A percentile compares a stretch with the other conserved stretches of the same genome.
Evolutionary conservation across 164 flowering plant genomes (phyloP).

Genomic region (Platanus orientalis): DNA sequence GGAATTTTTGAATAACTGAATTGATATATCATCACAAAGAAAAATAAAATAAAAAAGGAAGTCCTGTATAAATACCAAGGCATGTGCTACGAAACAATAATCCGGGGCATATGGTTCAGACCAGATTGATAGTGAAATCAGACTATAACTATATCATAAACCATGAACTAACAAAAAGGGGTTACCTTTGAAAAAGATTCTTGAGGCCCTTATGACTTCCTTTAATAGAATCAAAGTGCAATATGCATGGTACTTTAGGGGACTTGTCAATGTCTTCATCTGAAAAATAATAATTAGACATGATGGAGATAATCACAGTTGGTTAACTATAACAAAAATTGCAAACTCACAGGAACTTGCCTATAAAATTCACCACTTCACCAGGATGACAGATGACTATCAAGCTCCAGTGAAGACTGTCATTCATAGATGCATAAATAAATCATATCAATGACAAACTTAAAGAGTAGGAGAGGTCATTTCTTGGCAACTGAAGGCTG

Average conservation of each 20-base stretch:
- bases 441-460: neutral
- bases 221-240: conserved; percentile 94
- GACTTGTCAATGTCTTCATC: conserved; percentile 43
- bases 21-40: too few relatives aligned
- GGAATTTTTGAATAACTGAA: too few relatives aligned
- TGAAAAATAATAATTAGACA: conserved; percentile 24
- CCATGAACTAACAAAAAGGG: neutral
- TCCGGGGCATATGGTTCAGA: neutral
- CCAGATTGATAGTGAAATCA: neutral
- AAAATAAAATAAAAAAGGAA: too few relatives aligned
- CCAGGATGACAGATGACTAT: conserved; percentile 89
- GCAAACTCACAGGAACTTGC: conserved; percentile 27
- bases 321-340: neutral
- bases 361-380: conserved; percentile 55
- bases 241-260: conserved; percentile 71
- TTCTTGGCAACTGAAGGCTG: conserved; percentile 3
- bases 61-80: too few relatives aligned
- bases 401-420: conserved; percentile 96
- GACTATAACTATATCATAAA: neutral
- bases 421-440: conserved; percentile 12
- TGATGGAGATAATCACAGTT: neutral
- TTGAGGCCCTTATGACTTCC: conserved; percentile 87
- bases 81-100: too few relatives aligned
- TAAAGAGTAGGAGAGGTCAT: neutral
- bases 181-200: conserved; percentile 81